Evolutionary conservation across 139 green algal genomes (phyloP).

Genomic region (Spirogloea muscicola): DNA sequence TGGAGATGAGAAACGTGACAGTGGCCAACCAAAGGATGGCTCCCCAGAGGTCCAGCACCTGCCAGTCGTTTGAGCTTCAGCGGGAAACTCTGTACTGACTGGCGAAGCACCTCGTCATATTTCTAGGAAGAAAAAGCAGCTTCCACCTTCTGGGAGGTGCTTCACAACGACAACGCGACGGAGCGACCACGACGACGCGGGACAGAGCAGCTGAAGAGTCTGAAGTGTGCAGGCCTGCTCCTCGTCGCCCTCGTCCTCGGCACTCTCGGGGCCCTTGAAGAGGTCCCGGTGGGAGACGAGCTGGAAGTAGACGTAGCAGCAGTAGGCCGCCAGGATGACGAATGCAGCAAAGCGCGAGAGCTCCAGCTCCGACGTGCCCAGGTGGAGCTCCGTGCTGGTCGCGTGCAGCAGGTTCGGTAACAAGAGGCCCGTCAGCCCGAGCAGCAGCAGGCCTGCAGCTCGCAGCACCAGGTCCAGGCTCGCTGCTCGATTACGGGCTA

Average conservation of each 20-base stretch:
- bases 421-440: background rate
- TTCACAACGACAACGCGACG: too few species aligned
- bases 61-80: too few species aligned
- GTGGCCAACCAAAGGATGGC: slow-evolving; percentile 64
- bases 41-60: slow-evolving; percentile 42
- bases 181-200: too few species aligned
- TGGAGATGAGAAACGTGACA: slow-evolving; percentile 64
- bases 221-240: background rate
- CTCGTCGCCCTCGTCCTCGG: slow-evolving; percentile 11
- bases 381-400: slow-evolving; percentile 50
- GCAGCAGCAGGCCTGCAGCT: slow-evolving; percentile 17
- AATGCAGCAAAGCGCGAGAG: slow-evolving; percentile 62
- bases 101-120: background rate
- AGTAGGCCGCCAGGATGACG: slow-evolving; percentile 67
- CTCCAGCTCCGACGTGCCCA: slow-evolving; percentile 12
- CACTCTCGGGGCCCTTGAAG: slow-evolving; percentile 4
- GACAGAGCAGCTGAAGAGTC: too few species aligned
- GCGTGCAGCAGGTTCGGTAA: slow-evolving; percentile 22
- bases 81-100: too few species aligned
- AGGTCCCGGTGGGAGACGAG: slow-evolving; percentile 44
- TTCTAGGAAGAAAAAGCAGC: too few species aligned
- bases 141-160: background rate
- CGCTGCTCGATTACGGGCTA: too few species aligned
- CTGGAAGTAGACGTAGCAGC: slow-evolving; percentile 69
- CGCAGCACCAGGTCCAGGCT: too few species aligned